Evolutionary conservation across 345 rosid species (phyloP).

Genomic region (Corchorus capsularis): DNA sequence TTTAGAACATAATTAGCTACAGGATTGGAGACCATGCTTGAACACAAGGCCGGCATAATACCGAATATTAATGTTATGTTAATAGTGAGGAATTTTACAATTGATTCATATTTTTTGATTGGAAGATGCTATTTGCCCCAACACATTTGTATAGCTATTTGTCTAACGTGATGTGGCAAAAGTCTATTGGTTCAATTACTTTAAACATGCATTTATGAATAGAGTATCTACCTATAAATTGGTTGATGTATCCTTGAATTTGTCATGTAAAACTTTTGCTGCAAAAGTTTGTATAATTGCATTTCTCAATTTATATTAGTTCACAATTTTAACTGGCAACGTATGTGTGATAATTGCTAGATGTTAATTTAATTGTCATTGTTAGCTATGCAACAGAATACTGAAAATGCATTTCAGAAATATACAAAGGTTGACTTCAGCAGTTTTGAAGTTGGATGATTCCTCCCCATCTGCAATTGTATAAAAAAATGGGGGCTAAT

Average conservation of each 20-base stretch:
- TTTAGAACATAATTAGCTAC: background rate
- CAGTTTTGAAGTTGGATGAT: background rate
- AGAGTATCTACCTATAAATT: background rate
- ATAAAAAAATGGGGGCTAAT: background rate
- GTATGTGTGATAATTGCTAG: background rate
- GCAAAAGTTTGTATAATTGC: background rate
- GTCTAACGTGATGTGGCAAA: background rate
- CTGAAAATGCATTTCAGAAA: background rate
- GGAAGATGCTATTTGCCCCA: background rate
- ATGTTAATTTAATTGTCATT: background rate
- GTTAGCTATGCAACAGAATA: background rate
- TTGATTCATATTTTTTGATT: background rate
- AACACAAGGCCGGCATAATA: background rate
- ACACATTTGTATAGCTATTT: background rate
- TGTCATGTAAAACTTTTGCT: background rate
- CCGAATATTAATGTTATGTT: background rate
- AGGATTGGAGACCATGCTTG: background rate
- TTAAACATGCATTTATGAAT: background rate
- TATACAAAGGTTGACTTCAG: background rate
- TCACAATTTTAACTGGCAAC: background rate
- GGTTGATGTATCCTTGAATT: background rate
- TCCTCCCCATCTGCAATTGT: background rate
- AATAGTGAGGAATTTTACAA: background rate
- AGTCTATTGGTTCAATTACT: constrained; percentile 7
- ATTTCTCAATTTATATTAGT: background rate